phyloP scores from a whole-genome alignment of 2,329 filamentous ascomycete genomes.

The Blumeria hordei region DNA sequence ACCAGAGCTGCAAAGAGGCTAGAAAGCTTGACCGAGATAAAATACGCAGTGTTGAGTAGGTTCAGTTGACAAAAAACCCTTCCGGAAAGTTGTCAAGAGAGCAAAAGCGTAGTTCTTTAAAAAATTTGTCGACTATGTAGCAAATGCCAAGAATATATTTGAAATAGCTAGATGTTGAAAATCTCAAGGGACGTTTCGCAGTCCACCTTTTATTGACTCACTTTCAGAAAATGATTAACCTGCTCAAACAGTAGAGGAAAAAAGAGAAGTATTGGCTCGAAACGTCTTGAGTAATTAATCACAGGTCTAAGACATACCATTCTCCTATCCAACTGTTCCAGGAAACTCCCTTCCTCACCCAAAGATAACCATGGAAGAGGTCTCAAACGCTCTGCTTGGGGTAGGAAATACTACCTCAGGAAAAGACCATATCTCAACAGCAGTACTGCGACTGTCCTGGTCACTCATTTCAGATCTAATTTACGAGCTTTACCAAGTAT shows the following conservation, averaged over 20 bases:
- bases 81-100: background rate
- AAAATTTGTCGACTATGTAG: background rate
- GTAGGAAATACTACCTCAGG: too few species aligned
- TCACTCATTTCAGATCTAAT: background rate
- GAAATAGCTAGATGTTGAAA: background rate
- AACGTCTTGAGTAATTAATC: background rate
- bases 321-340: background rate
- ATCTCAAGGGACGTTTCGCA: background rate
- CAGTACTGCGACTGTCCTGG: background rate
- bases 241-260: background rate
- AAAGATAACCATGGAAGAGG: background rate
- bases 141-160: background rate
- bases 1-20: background rate
- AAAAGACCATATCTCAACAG: background rate
- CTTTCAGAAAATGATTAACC: background rate
- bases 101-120: background rate
- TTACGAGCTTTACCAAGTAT: background rate
- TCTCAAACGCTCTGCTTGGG: background rate
- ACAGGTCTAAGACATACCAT: background rate
- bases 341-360: background rate
- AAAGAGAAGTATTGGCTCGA: background rate
- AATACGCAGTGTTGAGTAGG: background rate
- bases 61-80: background rate
- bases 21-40: background rate
- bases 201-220: background rate